A percentile compares a stretch with the other conserved stretches of the same genome.
Evolutionary conservation across 495 filamentous ascomycete species (phyloP).

Genomic region (Lentithecium fluviatile): DNA sequence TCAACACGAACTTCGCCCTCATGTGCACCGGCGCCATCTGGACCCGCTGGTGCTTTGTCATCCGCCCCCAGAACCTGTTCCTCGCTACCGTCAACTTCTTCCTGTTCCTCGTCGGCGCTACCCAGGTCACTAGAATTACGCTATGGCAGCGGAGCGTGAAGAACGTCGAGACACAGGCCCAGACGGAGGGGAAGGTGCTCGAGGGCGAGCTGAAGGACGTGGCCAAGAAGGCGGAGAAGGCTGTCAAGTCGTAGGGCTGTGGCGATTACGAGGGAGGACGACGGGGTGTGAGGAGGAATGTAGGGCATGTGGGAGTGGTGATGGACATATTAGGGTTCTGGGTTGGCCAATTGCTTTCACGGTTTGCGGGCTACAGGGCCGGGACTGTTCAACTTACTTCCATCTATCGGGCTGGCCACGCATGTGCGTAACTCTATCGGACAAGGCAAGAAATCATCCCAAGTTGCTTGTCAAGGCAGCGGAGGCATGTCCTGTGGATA

Average conservation of each 20-base stretch:
- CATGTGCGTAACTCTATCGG: too few relatives aligned
- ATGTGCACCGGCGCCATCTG: conserved; percentile 91
- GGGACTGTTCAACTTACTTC: too few relatives aligned
- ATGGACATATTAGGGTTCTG: too few relatives aligned
- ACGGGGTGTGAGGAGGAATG: background rate
- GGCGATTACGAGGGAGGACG: background rate
- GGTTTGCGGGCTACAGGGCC: too few relatives aligned
- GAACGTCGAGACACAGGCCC: conserved; percentile 53
- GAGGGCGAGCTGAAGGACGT: conserved; percentile 49
- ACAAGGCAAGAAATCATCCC: too few relatives aligned
- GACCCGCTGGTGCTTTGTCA: conserved; percentile 98
- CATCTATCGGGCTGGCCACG: too few relatives aligned
- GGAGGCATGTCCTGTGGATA: too few relatives aligned
- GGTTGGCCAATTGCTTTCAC: too few relatives aligned
- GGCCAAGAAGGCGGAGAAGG: conserved; percentile 43
- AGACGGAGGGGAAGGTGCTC: conserved; percentile 51
- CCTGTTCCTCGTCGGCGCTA: conserved; percentile 79
- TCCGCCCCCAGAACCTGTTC: conserved; percentile 88
- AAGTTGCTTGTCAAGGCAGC: too few relatives aligned
- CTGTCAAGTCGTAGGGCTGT: conserved; percentile 16
- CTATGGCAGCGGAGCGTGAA: conserved; percentile 63
- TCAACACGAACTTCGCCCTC: conserved; percentile 86
- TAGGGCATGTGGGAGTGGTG: background rate
- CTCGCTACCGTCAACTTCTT: conserved; percentile 98
- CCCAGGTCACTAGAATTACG: conserved; percentile 76